These are phyloP conservation scores for Rheum nobile DNA, from an alignment of 148 eudicot genomes.

Conservation along the genomic window DNA sequence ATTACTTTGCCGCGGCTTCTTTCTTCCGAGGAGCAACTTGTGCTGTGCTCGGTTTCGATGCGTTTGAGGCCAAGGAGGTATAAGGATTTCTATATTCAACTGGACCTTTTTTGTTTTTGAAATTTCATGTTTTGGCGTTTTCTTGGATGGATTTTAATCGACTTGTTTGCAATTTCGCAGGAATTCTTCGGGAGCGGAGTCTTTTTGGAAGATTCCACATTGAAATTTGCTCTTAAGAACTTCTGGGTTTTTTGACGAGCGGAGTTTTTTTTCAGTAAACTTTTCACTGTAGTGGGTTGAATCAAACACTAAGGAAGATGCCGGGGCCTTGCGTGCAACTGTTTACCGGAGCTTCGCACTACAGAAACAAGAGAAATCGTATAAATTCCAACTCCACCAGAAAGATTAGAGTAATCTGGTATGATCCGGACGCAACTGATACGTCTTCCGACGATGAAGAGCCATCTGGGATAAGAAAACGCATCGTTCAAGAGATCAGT, in stretches of 20 bases:
- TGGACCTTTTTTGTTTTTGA: too few species aligned
- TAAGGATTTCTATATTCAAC: too few species aligned
- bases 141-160: too few species aligned
- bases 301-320: neutral
- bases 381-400: neutral
- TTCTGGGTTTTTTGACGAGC: neutral
- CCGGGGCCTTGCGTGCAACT: neutral
- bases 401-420: constrained; percentile 5
- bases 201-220: neutral
- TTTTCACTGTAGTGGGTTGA: neutral
- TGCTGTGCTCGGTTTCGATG: too few species aligned
- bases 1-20: too few species aligned
- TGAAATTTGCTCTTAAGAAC: neutral
- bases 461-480: constrained; percentile 20
- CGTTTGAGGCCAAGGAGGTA: too few species aligned
- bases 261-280: neutral
- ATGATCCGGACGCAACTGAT: constrained; percentile 5
- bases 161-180: neutral
- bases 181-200: neutral
- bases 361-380: neutral
- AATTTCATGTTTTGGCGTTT: too few species aligned
- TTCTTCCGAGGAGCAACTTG: too few species aligned
- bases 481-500: constrained; percentile 32
- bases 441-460: neutral
- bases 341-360: neutral